phyloP scores from a whole-genome alignment of 78 protist species.

The slime mould (Dictyostelium discoideum) region dicty_2.7 NC_007089.4:2044501-2045000 shows the following conservation, averaged over 20 bases:
- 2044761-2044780: constrained; percentile 68
- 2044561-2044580: not conserved
- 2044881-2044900: constrained; percentile 78
- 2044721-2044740: constrained; percentile 71
- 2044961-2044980: constrained; percentile 59
- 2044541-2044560: not conserved
- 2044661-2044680: not conserved
- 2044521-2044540: not conserved
- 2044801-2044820: constrained; percentile 51
- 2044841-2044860: not conserved
- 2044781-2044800: constrained; percentile 69
- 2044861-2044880: constrained; percentile 72
- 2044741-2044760: constrained; percentile 49
- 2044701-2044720: not conserved
- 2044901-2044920: constrained; percentile 80
- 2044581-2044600: not conserved
- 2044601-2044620: not conserved
- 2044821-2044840: constrained; percentile 22
- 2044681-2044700: no score
- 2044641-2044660: not conserved
- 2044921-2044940: constrained; percentile 14
- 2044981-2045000: constrained; percentile 3
- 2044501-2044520: not conserved
- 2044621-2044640: not conserved
- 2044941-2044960: constrained; percentile 81